A percentile compares a stretch with the other conserved stretches of the same genome.
Conservation (phyloP, 495 filamentous ascomycete species). For the Neurospora sp. region DNA sequence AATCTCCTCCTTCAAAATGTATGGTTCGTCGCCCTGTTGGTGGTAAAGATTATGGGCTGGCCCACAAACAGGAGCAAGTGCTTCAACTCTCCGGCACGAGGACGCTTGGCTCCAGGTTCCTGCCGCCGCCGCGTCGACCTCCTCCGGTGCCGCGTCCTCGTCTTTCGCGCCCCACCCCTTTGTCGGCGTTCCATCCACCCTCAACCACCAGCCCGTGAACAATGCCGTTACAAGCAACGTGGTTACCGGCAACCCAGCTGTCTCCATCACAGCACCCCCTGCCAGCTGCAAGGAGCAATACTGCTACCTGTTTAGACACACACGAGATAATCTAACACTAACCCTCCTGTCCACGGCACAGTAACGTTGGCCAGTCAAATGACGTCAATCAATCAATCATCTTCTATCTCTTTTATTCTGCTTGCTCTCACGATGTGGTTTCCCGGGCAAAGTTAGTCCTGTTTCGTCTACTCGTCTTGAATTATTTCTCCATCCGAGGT, state of each 20-base stretch:
- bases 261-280: too few species aligned
- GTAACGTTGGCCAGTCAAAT: background rate
- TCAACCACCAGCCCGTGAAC: background rate
- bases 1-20: background rate
- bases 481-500: too few species aligned
- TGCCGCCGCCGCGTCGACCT: too few species aligned
- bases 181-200: background rate
- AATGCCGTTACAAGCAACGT: background rate
- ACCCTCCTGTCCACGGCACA: background rate
- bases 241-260: background rate
- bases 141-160: too few species aligned
- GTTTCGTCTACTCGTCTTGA: too few species aligned
- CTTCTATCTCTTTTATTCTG: background rate
- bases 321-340: background rate
- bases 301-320: background rate
- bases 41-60: background rate
- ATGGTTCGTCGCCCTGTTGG: background rate
- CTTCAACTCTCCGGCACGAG: background rate
- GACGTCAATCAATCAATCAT: background rate
- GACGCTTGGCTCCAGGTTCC: background rate
- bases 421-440: background rate
- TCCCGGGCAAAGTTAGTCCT: too few species aligned
- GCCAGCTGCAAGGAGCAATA: background rate
- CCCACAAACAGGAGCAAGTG: background rate
- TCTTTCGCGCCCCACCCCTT: background rate